A percentile compares a stretch with the other conserved stretches of the same genome.
phyloP scores from a whole-genome alignment of 1,284 basidiomycete genomes.

The Puccinia coronata region DNA sequence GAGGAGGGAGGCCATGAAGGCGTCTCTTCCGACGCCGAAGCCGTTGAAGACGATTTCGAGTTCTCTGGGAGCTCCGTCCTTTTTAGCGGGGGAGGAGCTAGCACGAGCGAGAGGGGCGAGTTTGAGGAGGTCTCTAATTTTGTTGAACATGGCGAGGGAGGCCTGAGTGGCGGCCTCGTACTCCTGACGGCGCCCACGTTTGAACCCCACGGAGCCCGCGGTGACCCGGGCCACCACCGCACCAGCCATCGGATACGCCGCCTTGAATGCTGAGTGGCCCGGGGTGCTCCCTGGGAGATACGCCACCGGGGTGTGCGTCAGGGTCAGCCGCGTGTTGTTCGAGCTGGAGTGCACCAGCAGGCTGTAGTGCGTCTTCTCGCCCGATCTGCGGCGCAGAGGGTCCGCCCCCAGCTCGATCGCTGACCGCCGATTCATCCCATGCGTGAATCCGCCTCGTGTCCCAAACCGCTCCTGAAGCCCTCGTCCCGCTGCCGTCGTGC shows the following conservation, averaged over 20 bases:
- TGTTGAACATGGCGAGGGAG: conserved; percentile 25
- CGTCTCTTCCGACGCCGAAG: conserved; percentile 45
- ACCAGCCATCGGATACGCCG: conserved; percentile 43
- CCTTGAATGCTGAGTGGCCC: conserved; percentile 26
- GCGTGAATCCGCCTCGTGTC: background rate
- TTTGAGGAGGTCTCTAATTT: conserved; percentile 26
- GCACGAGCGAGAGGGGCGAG: background rate
- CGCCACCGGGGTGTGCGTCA: conserved; percentile 43
- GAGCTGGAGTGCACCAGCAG: conserved; percentile 34
- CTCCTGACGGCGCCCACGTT: conserved; percentile 29
- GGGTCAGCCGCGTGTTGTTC: conserved; percentile 42
- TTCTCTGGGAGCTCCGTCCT: conserved; percentile 43
- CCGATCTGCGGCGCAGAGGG: conserved; percentile 31
- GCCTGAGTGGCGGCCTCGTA: conserved; percentile 47
- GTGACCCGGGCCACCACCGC: conserved; percentile 35
- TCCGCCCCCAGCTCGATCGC: conserved; percentile 37
- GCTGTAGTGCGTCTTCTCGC: conserved; percentile 36
- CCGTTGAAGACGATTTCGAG: conserved; percentile 48
- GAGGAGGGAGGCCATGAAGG: conserved; percentile 30
- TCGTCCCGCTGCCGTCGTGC: no score
- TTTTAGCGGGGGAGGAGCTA: background rate
- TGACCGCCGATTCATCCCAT: background rate
- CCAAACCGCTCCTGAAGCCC: background rate
- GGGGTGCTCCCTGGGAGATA: conserved; percentile 36
- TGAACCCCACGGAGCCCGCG: conserved; percentile 44